A percentile compares a stretch with the other conserved stretches of the same genome.
These are phyloP conservation scores for Quercus lobata DNA, from an alignment of 331 rosid species.

Conservation along the genomic window DNA sequence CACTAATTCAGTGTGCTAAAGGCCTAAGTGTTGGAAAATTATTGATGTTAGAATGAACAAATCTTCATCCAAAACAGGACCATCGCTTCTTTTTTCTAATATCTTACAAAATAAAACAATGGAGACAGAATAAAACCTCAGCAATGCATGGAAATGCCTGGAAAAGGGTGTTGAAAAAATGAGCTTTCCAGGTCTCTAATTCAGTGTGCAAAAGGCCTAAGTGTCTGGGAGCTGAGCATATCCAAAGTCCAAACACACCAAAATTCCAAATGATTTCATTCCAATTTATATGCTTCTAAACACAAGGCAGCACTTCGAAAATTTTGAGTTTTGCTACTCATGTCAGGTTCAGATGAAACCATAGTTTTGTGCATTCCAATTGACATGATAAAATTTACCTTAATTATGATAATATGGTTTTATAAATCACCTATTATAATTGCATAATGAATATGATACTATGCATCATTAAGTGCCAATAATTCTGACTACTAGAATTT, in stretches of 20 bases:
- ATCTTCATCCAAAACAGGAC: not conserved
- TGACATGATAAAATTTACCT: not conserved
- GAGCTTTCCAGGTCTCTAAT: not conserved
- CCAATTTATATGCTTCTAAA: not conserved
- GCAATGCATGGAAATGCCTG: not conserved
- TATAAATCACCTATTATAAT: too few species aligned
- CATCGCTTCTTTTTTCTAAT: not conserved
- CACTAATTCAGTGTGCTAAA: not conserved
- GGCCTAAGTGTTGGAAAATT: not conserved
- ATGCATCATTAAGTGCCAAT: too few species aligned
- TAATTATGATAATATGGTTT: not conserved
- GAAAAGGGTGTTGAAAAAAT: not conserved
- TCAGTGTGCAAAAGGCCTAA: not conserved
- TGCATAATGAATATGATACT: too few species aligned
- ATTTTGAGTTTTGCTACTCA: not conserved
- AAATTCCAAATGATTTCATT: not conserved
- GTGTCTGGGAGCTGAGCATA: not conserved
- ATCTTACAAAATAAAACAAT: not conserved
- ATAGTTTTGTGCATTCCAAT: not conserved
- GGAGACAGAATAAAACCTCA: not conserved
- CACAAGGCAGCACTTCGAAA: not conserved
- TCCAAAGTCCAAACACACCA: not conserved
- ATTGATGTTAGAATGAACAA: not conserved
- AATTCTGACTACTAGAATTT: too few species aligned
- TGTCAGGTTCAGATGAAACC: not conserved